Base-by-base conservation (phyloP, 129 eudicot species). In the Arctium lappa region DNA sequence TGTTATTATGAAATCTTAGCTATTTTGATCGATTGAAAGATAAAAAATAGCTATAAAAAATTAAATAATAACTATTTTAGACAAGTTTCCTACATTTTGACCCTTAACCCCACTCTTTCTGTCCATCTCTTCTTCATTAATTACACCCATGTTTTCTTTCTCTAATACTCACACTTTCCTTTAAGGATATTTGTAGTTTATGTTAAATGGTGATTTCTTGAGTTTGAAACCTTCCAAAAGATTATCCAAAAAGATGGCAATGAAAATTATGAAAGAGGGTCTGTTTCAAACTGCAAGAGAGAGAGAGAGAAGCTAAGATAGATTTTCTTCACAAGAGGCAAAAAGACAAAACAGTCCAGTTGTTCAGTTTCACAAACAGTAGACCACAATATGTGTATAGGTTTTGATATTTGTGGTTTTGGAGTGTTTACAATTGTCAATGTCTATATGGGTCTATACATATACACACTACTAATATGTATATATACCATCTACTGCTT, bases 261-360 rank as follows among this genome's bases (percentile, higher is more conserved):
- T 79, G 80, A 65, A 77, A 79, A 66, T 46, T 79, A 79, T 79
- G 75, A 44, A 84, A 79, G 79, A 84, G 13, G 48, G 63, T 33
- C 37, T 78, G 79, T 36, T 83, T 83, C 66, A 60, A 83, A 78
- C 63, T 44, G 75, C 79, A 78, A 65, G 36, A 82, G 79, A 73
- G 77, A 82, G 69, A 60, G 73, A 69, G 31, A 44, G 39, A 38
- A 69, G 80, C 75, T 76, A 69, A 76, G 78, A 77, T 78, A 63
- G 83, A 78, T 78, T 84, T 77, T 60, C 70, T 72, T 84, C 83
- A 79, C 42, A 62, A 65, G 70, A 84, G 11, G 84, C 38, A 78
- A 84, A 78, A 79, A 79, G 80, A 84, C 83, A 84, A 84, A 84
- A 84, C 22, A 62, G 76, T 65, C 87, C 80, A 84, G 76, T 84